A percentile compares a stretch with the other conserved stretches of the same genome.
These are phyloP conservation scores for Chlamydomonas reinhardtii DNA, from an alignment of 163 green algal species.

Conservation along the genomic window DNA sequence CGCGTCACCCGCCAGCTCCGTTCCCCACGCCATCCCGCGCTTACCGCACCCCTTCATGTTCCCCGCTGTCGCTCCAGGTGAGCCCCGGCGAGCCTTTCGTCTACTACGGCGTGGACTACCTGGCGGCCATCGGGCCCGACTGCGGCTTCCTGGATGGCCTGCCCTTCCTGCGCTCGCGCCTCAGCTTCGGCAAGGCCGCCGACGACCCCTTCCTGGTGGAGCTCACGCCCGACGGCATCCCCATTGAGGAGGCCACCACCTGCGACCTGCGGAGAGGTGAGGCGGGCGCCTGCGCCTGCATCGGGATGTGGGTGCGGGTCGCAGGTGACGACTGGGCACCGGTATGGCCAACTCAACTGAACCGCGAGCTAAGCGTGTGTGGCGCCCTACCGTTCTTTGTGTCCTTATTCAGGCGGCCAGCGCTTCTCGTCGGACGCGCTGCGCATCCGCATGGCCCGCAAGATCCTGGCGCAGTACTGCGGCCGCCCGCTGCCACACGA, in stretches of 20 bases:
- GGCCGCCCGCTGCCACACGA: slow-evolving; percentile 12
- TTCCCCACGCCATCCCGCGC: too few species aligned
- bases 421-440: slow-evolving; percentile 62
- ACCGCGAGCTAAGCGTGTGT: too few species aligned
- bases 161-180: slow-evolving; percentile 52
- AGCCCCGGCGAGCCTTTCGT: slow-evolving; percentile 47
- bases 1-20: too few species aligned
- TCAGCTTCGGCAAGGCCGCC: slow-evolving; percentile 43
- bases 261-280: slow-evolving; percentile 55
- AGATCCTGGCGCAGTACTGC: slow-evolving; percentile 55
- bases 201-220: slow-evolving; percentile 63
- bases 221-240: slow-evolving; percentile 68
- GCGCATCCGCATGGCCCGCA: slow-evolving; percentile 66
- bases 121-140: slow-evolving; percentile 44
- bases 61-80: neutral
- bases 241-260: slow-evolving; percentile 64
- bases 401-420: slow-evolving; percentile 37
- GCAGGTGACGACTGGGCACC: too few species aligned
- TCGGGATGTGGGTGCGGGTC: too few species aligned
- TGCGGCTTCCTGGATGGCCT: slow-evolving; percentile 55
- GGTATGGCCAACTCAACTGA: too few species aligned
- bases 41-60: neutral
- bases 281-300: too few species aligned
- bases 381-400: neutral
- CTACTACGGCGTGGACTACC: slow-evolving; percentile 53